Conservation (phyloP, 768 basidiomycete genomes). For the Phaeotremella skinneri region DNA sequence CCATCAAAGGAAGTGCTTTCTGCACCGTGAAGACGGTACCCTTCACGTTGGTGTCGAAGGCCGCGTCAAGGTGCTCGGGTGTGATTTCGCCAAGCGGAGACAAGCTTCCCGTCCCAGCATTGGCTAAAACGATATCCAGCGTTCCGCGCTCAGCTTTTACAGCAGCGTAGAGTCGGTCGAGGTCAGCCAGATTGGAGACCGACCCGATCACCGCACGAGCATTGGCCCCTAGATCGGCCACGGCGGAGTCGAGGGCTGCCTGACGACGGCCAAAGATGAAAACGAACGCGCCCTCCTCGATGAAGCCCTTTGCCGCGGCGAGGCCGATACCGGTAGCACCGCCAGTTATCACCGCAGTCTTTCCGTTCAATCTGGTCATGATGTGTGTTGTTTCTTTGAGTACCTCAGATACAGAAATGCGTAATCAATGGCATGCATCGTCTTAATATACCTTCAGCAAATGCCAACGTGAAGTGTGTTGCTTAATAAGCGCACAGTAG, state of each 20-base stretch:
- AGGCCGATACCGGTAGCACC: constrained; percentile 25
- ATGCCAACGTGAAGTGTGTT: too few relatives aligned
- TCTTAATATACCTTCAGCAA: too few relatives aligned
- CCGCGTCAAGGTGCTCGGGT: constrained; percentile 18
- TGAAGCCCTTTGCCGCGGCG: constrained; percentile 29
- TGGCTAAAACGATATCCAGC: constrained; percentile 19
- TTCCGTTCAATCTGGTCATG: constrained; percentile 8
- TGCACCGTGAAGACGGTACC: constrained; percentile 17
- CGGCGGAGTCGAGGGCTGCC: constrained; percentile 12
- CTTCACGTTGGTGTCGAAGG: constrained; percentile 25
- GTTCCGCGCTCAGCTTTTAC: constrained; percentile 3
- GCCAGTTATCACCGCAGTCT: constrained; percentile 14
- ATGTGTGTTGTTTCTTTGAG: background rate
- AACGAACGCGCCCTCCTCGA: constrained; percentile 26
- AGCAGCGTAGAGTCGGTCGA: constrained; percentile 16
- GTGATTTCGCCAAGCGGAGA: constrained; percentile 14
- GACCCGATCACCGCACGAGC: constrained; percentile 12
- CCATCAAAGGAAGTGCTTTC: constrained; percentile 15
- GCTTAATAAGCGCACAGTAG: too few relatives aligned
- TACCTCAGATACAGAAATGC: too few relatives aligned
- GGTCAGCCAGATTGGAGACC: constrained; percentile 14
- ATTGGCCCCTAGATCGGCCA: constrained; percentile 10
- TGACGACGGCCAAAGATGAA: constrained; percentile 24
- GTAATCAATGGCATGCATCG: too few relatives aligned
- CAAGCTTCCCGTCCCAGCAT: constrained; percentile 18